These are phyloP conservation scores for Hypoxylon fuscum DNA, from an alignment of 495 filamentous ascomycete species.

Conservation along the genomic window DNA sequence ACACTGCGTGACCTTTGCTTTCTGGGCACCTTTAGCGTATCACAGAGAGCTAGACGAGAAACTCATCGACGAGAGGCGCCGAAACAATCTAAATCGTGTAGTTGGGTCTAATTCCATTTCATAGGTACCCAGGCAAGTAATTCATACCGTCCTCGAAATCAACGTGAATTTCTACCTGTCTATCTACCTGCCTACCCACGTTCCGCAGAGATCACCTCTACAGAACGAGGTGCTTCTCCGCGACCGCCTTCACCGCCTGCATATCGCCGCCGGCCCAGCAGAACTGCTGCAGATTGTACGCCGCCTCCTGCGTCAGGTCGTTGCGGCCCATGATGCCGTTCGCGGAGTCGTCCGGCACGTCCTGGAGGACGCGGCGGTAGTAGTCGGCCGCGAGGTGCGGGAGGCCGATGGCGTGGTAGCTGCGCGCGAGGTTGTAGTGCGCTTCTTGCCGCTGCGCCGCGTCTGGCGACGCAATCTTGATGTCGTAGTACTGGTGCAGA, in stretches of 20 bases:
- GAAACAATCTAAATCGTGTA: no score
- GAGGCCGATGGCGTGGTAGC: slow-evolving; percentile 83
- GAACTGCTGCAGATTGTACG: slow-evolving; percentile 72
- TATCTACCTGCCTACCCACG: neutral
- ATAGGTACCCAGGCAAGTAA: no score
- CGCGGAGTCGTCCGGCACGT: slow-evolving; percentile 35
- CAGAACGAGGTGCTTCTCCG: slow-evolving; percentile 61
- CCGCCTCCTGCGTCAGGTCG: slow-evolving; percentile 74
- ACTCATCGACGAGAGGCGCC: no score
- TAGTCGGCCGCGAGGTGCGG: slow-evolving; percentile 78
- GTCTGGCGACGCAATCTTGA: slow-evolving; percentile 50
- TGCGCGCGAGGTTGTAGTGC: slow-evolving; percentile 85
- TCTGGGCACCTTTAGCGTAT: no score
- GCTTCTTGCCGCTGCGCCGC: slow-evolving; percentile 76
- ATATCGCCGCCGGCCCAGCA: slow-evolving; percentile 71
- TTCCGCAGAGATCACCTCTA: no score
- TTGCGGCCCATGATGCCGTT: slow-evolving; percentile 52
- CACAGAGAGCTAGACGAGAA: no score
- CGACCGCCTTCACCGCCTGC: slow-evolving; percentile 62
- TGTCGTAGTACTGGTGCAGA: slow-evolving; percentile 76
- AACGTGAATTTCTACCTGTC: neutral
- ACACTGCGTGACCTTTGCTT: no score
- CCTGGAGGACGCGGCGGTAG: slow-evolving; percentile 62
- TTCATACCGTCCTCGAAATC: neutral
- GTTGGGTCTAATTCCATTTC: no score